Evolutionary conservation across 192 early-diverging fungal genomes (phyloP).

Genomic region (Helicostylum pulchrum): DNA sequence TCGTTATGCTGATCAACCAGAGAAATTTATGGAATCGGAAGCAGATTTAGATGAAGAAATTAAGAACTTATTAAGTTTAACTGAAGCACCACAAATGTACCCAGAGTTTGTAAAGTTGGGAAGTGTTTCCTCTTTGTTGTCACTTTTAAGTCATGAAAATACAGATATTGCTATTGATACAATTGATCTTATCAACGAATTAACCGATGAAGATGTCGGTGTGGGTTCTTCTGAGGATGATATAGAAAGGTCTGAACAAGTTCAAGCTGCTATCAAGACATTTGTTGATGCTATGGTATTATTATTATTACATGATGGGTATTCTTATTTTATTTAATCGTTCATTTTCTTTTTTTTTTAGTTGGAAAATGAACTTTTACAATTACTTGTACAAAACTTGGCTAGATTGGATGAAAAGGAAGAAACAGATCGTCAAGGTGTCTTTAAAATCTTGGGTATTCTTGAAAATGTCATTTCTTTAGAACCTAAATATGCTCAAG

Average conservation of each 20-base stretch:
- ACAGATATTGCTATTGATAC: slow-evolving; percentile 86
- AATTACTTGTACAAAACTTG: slow-evolving; percentile 79
- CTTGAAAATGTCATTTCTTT: slow-evolving; percentile 85
- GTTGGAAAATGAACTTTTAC: slow-evolving; percentile 62
- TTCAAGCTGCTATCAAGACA: slow-evolving; percentile 51
- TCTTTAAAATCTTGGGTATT: slow-evolving; percentile 81
- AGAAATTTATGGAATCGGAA: slow-evolving; percentile 92
- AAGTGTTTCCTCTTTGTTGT: slow-evolving; percentile 60
- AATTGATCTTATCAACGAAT: slow-evolving; percentile 84
- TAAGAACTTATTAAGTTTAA: slow-evolving; percentile 68
- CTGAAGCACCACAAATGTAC: slow-evolving; percentile 80
- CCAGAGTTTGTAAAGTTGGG: slow-evolving; percentile 67
- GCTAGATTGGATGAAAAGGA: slow-evolving; percentile 71
- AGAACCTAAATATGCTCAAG: slow-evolving; percentile 62
- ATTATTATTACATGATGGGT: background rate
- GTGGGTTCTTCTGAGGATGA: slow-evolving; percentile 54
- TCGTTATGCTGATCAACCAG: slow-evolving; percentile 70
- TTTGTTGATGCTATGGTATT: slow-evolving; percentile 67
- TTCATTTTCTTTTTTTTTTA: background rate
- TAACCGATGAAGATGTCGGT: slow-evolving; percentile 87
- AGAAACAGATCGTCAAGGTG: slow-evolving; percentile 78
- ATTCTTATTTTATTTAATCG: background rate
- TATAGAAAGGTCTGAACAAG: slow-evolving; percentile 54
- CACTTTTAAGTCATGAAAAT: slow-evolving; percentile 89
- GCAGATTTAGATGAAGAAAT: slow-evolving; percentile 91